A percentile compares a stretch with the other conserved stretches of the same genome.
These are phyloP conservation scores for Nakaseomyces sp. DNA, from an alignment of 1,139 yeast genomes.

Conservation along the genomic window DNA sequence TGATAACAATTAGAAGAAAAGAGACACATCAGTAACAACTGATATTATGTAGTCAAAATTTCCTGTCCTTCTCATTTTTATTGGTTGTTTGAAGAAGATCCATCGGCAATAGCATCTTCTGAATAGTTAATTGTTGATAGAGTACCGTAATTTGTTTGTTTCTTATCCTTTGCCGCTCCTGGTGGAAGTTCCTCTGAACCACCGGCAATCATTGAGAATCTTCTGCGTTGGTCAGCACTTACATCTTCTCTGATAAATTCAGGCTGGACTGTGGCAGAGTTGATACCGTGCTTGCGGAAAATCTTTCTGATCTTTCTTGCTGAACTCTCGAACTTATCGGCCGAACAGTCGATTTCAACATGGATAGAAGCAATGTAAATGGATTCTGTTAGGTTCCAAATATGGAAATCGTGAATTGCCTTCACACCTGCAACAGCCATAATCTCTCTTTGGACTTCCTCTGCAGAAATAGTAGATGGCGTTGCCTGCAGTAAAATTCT, in stretches of 20 bases:
- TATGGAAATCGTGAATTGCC: conserved; percentile 89
- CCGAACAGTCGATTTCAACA: conserved; percentile 57
- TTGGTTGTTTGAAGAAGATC: not conserved
- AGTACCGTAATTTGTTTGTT: not conserved
- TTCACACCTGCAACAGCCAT: conserved; percentile 59
- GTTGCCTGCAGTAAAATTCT: conserved; percentile 88
- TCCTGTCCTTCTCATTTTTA: not conserved
- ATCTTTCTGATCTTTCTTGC: conserved; percentile 73
- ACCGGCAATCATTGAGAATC: conserved; percentile 34
- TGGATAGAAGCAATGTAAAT: conserved; percentile 84
- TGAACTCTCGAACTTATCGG: conserved; percentile 59
- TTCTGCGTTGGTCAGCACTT: conserved; percentile 27
- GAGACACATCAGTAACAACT: no score
- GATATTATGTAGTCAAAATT: not conserved
- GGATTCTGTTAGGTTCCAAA: conserved; percentile 91
- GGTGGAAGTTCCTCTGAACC: conserved; percentile 16
- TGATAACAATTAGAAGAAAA: no score
- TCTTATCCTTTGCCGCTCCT: not conserved
- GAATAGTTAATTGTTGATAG: not conserved
- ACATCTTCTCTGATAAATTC: conserved; percentile 43
- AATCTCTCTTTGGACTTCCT: conserved; percentile 62
- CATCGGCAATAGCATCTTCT: conserved; percentile 4
- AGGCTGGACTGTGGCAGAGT: conserved; percentile 92
- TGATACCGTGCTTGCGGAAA: conserved; percentile 77
- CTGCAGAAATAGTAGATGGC: conserved; percentile 72